These are phyloP conservation scores for Neurospora pannonica DNA, from an alignment of 495 filamentous ascomycete species.

Conservation along the genomic window DNA sequence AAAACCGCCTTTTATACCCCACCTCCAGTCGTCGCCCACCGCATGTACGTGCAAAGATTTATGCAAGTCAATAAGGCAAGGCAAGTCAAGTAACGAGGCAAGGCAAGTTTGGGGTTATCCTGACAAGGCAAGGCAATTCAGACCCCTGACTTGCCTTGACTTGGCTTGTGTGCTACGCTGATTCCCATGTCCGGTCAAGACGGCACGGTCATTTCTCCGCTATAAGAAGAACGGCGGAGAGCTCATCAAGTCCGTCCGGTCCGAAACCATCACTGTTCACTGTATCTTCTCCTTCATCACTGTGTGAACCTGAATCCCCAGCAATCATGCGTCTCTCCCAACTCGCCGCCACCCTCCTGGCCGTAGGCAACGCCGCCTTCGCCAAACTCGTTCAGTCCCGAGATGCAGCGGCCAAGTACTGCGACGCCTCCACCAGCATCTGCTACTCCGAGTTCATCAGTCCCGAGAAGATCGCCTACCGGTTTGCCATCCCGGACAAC, in stretches of 20 bases:
- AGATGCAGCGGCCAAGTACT: slow-evolving; percentile 17
- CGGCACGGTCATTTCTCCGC: background rate
- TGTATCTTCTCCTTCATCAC: background rate
- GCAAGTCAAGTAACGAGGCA: no score
- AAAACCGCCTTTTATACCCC: no score
- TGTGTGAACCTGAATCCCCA: background rate
- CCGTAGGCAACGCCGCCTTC: slow-evolving; percentile 10
- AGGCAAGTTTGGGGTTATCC: no score
- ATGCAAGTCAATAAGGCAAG: no score
- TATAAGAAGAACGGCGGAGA: background rate
- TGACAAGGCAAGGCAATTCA: no score
- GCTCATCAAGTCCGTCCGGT: background rate
- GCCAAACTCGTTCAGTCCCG: slow-evolving; percentile 14
- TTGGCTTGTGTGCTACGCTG: background rate
- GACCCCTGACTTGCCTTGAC: no score
- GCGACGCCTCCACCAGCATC: slow-evolving; percentile 22
- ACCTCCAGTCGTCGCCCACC: no score
- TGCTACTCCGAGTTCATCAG: slow-evolving; percentile 30
- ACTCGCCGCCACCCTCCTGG: slow-evolving; percentile 14
- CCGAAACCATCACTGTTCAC: background rate
- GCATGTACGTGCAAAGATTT: no score
- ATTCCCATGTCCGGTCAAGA: background rate
- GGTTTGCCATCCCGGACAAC: slow-evolving; percentile 30
- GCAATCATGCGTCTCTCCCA: slow-evolving; percentile 23
- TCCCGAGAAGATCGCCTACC: slow-evolving; percentile 21